Evolutionary conservation across 2,329 filamentous ascomycete genomes (phyloP), one percentile per base, ranked within the genome.

Genomic region (Bimuria novae-zelandiae): DNA sequence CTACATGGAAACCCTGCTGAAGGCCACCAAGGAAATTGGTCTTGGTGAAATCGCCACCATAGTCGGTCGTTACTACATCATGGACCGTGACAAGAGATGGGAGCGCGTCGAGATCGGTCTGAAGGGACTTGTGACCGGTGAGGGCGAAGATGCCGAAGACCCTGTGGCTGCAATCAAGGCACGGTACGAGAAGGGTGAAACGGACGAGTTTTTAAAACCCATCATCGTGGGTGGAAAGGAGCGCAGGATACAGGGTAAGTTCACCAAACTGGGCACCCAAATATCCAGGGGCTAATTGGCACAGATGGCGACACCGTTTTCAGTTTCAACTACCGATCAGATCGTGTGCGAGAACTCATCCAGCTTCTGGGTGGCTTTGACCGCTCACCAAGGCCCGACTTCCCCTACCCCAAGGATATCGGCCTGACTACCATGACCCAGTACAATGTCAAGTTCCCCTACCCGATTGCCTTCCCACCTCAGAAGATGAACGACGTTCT

Each of bases 281-380:
- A 67, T 66, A 59, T 63, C 64, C 59, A 37, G 23, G 40, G 46
- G 49, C 64, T 72, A 63, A 72, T 60, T 54, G 41, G 50, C 55
- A 50, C 60, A 92, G 92, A 97, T 71, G 83, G 89, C 63, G 94
- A 99, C 73, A 93, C 91, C 49, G 84, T 97, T 68, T 97, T 97
- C 85, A 97, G 97, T 86, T 99, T 99, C 89, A 99, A 99, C 86
- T 99, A 99, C 84, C 91, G 94, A 70, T 97, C 94, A 52, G 94
- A 99, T 75, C 92, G 94, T 75, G 93, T 93, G 48, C 90, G 94
- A 66, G 94, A 99, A 77, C 89, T 99, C 74, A 96, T 92, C 44
- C 94, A 97, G 79, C 84, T 99, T 39, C 81, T 99, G 50, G 94
- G 94, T 65, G 89, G 89, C 74, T 87, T 93, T 71, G 94, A 99